A percentile compares a stretch with the other conserved stretches of the same genome.
Evolutionary conservation across 129 eudicot genomes (phyloP).

Genomic region (Tanacetum coccineum): DNA sequence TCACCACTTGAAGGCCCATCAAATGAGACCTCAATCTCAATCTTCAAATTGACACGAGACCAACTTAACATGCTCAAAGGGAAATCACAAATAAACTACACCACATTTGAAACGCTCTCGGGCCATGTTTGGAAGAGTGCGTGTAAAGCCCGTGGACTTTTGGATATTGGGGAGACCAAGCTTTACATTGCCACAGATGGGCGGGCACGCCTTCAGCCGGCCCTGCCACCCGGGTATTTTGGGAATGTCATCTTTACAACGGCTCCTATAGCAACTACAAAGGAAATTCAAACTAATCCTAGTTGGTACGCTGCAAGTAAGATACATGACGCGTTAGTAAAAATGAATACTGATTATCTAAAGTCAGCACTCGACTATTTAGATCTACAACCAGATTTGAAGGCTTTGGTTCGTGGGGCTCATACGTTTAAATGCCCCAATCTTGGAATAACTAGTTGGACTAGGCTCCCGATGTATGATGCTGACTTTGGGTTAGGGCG

Average conservation of each 20-base stretch:
- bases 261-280: not conserved
- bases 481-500: conserved; percentile 4
- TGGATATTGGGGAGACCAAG: not conserved
- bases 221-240: not conserved
- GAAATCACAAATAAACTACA: not conserved
- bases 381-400: conserved; percentile 1
- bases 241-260: not conserved
- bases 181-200: not conserved
- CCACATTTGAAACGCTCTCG: not conserved
- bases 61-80: not conserved
- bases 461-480: not conserved
- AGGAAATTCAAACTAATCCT: not conserved
- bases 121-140: conserved; percentile 1
- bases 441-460: not conserved
- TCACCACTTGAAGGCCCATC: not conserved
- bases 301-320: not conserved
- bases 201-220: not conserved
- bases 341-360: not conserved
- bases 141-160: not conserved
- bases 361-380: not conserved
- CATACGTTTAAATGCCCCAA: not conserved
- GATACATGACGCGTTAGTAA: not conserved
- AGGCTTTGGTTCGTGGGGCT: not conserved
- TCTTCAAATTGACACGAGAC: not conserved
- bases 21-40: not conserved